Percentiles rank a stretch among this genome's conserved stretches.
Conservation (phyloP, 106 monocot genomes). For the Allium sativum region DNA sequence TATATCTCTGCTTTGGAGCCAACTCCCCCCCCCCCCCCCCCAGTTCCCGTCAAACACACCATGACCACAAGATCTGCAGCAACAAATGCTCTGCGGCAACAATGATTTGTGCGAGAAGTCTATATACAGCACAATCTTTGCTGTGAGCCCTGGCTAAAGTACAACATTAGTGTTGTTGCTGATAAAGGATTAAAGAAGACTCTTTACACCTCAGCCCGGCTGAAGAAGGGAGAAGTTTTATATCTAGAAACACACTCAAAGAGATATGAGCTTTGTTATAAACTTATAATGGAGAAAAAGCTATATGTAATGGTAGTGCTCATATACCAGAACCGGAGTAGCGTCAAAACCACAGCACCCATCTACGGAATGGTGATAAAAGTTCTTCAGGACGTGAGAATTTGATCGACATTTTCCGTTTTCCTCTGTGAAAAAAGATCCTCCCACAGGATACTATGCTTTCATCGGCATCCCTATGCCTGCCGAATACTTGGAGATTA, state of each 20-base stretch:
- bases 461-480: slow-evolving; percentile 63
- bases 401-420: slow-evolving; percentile 55
- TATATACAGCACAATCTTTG: slow-evolving; percentile 91
- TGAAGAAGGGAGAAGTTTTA: slow-evolving; percentile 86
- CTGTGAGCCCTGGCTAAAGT: slow-evolving; percentile 93
- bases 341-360: slow-evolving; percentile 34
- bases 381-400: slow-evolving; percentile 29
- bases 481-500: slow-evolving; percentile 58
- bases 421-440: slow-evolving; percentile 71
- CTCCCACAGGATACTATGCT: slow-evolving; percentile 57
- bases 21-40: slow-evolving; percentile 80
- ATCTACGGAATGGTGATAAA: slow-evolving; percentile 33
- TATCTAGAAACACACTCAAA: slow-evolving; percentile 70
- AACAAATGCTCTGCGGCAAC: slow-evolving; percentile 68
- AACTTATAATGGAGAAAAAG: slow-evolving; percentile 54
- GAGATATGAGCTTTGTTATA: slow-evolving; percentile 87
- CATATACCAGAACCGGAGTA: slow-evolving; percentile 29
- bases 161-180: slow-evolving; percentile 77
- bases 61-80: slow-evolving; percentile 91
- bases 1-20: slow-evolving; percentile 82
- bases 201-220: slow-evolving; percentile 72
- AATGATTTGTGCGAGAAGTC: slow-evolving; percentile 85
- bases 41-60: slow-evolving; percentile 68
- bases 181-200: slow-evolving; percentile 85
- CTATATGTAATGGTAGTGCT: slow-evolving; percentile 28